Evolutionary conservation across 2,329 filamentous ascomycete species (phyloP).

Genomic region (Cordyceps tenuipes): DNA sequence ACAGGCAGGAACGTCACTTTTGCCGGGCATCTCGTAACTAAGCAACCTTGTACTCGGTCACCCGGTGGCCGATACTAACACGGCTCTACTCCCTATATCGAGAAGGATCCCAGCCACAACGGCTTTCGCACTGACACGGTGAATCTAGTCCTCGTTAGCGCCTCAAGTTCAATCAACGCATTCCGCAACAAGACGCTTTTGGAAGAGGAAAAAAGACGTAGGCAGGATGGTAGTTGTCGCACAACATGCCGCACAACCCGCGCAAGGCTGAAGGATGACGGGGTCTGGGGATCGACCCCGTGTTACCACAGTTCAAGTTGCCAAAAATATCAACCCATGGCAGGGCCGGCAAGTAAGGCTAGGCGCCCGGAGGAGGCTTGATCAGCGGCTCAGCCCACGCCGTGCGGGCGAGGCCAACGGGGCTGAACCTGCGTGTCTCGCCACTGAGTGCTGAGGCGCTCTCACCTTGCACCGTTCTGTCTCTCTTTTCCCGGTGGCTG

Average conservation of each 20-base stretch:
- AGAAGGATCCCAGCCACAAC: slow-evolving; percentile 6
- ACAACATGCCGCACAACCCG: neutral
- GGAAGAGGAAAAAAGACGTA: no score
- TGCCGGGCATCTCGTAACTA: neutral
- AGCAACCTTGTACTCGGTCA: neutral
- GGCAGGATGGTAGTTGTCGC: neutral
- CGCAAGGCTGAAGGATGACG: neutral
- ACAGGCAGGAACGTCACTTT: neutral
- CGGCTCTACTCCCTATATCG: neutral
- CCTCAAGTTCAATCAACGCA: neutral
- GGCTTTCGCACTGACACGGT: slow-evolving; percentile 1
- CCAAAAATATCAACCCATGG: neutral
- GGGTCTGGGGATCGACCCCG: neutral
- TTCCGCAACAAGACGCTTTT: neutral
- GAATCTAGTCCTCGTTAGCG: neutral
- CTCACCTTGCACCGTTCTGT: neutral
- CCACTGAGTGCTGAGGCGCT: neutral
- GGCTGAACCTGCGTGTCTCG: neutral
- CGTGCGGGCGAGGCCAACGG: neutral
- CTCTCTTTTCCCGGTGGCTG: neutral
- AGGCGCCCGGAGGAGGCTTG: neutral
- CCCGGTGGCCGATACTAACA: no score
- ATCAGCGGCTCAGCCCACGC: neutral
- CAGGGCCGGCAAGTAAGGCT: neutral
- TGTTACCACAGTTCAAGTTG: neutral